These are phyloP conservation scores for Paraphoma chrysanthemicola DNA, from an alignment of 2,329 filamentous ascomycete genomes.

Conservation along the genomic window DNA sequence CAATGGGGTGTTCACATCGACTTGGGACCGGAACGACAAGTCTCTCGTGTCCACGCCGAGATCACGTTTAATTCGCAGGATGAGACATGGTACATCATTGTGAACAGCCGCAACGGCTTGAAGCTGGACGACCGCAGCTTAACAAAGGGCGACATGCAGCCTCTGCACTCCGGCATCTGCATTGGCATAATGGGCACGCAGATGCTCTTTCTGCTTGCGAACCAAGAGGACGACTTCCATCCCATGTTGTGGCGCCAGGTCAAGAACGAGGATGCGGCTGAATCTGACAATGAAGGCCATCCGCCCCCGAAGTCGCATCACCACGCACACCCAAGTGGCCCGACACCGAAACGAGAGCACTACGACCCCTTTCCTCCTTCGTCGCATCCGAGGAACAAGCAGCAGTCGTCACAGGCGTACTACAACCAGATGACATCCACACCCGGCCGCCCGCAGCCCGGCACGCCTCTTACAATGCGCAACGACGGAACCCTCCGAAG, in stretches of 20 bases:
- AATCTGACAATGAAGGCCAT: conserved; percentile 49
- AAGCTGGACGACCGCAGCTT: conserved; percentile 78
- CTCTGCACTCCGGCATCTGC: conserved; percentile 84
- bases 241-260: conserved; percentile 71
- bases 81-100: conserved; percentile 78
- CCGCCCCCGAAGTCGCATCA: conserved; percentile 40
- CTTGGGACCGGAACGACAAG: conserved; percentile 63
- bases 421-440: conserved; percentile 46
- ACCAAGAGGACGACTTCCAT: conserved; percentile 73
- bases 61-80: conserved; percentile 55
- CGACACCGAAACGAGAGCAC: conserved; percentile 46
- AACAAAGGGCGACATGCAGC: conserved; percentile 69
- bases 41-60: conserved; percentile 58
- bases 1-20: conserved; percentile 78
- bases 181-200: conserved; percentile 91
- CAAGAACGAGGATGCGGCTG: conserved; percentile 43
- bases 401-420: conserved; percentile 38
- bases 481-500: conserved; percentile 42
- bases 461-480: conserved; percentile 46
- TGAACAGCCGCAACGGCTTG: conserved; percentile 91
- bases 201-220: conserved; percentile 98
- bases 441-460: conserved; percentile 40
- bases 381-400: conserved; percentile 41
- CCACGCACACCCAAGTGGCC: conserved; percentile 41
- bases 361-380: conserved; percentile 48